Evolutionary conservation across 2,329 filamentous ascomycete species (phyloP).

Genomic region (Pyrenophora teres): DNA sequence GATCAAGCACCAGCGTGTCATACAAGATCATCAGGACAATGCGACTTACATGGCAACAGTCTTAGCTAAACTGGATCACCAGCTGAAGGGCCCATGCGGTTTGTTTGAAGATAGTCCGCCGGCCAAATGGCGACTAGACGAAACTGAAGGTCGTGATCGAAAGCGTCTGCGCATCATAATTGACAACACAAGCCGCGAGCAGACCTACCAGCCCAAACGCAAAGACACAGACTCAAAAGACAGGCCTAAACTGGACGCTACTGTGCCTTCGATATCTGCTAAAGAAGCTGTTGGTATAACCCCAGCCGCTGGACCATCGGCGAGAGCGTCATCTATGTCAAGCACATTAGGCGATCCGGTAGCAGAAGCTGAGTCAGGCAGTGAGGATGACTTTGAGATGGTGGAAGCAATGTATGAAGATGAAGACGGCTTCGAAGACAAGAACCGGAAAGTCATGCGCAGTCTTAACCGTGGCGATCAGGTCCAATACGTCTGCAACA

Average conservation of each 20-base stretch:
- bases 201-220: slow-evolving; percentile 84
- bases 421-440: slow-evolving; percentile 89
- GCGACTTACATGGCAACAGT: slow-evolving; percentile 74
- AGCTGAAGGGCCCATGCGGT: slow-evolving; percentile 78
- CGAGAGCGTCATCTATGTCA: slow-evolving; percentile 27
- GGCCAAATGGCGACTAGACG: slow-evolving; percentile 87
- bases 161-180: slow-evolving; percentile 89
- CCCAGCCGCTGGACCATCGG: slow-evolving; percentile 27
- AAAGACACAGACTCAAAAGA: slow-evolving; percentile 63
- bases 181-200: slow-evolving; percentile 68
- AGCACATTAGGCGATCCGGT: slow-evolving; percentile 38
- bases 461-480: slow-evolving; percentile 88
- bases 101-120: slow-evolving; percentile 70
- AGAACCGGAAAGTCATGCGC: slow-evolving; percentile 96
- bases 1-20: slow-evolving; percentile 82
- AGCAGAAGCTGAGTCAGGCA: slow-evolving; percentile 50
- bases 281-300: slow-evolving; percentile 39
- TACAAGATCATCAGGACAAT: slow-evolving; percentile 94
- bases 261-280: slow-evolving; percentile 39
- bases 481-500: slow-evolving; percentile 92
- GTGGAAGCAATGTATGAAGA: slow-evolving; percentile 90
- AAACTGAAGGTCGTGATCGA: slow-evolving; percentile 92
- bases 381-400: slow-evolving; percentile 94
- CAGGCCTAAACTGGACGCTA: slow-evolving; percentile 54
- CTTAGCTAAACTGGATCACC: slow-evolving; percentile 77